Evolutionary conservation across 768 basidiomycete species (phyloP), one percentile per base, ranked within the genome.

Genomic region (Lentinula edodes): DNA sequence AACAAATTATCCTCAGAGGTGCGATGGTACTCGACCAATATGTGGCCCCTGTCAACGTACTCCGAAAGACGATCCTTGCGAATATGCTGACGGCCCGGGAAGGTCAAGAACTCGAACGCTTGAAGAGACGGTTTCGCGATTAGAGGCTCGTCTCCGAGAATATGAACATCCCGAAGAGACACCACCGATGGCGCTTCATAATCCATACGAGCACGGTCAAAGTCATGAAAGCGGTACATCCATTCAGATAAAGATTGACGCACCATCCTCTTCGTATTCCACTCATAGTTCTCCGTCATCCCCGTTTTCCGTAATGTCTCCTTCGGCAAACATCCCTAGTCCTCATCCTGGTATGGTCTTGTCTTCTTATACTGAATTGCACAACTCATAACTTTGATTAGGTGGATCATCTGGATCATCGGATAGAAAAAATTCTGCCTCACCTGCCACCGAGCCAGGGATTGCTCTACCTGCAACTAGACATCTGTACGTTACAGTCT

Each of bases 51-150:
- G 89, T 73, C 70, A 74, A 23, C 73, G 77, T 7, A 81, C 83
- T 28, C 83, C 85, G 41, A 82, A 86, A 61, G 78, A 78, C 32
- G 87, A 87, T 58, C 85, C 85, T 35, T 90, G 89, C 70, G 88
- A 90, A 72, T 90, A 89, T 70, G 77, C 83, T 6, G 88, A 89
- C 66, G 84, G 83, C 5, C 80, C 79, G 36, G 80, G 80, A 46
- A 80, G 84, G 61, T 84, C 88, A 18, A 75, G 81, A 59, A 88
- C 83, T 3, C 78, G 86, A 66, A 74, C 78, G 5, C 71, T 90
- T 18, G 86, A 88, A 68, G 85, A 87, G 41, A 80, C 84, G 1
- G 74, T 89, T 23, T 73, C 78, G 0, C 75, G 81, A 35, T 72
- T 89, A 39, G 81, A 82, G 69, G 78, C 82, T 43, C 79, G 87